phyloP scores from a whole-genome alignment of 331 rosid species.

The Quercus lobata region DNA sequence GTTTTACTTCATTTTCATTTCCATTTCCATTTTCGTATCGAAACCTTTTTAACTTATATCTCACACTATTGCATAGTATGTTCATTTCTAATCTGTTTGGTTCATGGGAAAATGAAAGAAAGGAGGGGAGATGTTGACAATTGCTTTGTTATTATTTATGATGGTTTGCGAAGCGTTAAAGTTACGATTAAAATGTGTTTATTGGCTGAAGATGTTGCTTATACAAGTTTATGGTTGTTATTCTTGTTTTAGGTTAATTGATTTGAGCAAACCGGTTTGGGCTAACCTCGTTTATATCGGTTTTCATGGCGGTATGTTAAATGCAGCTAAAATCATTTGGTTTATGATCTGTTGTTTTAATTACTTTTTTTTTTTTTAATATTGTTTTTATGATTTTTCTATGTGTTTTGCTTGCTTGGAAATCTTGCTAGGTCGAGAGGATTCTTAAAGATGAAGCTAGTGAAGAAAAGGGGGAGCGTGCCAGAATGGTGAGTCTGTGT shows the following conservation, averaged over 20 bases:
- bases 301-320: slow-evolving; percentile 45
- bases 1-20: slow-evolving; percentile 8
- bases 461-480: slow-evolving; percentile 95
- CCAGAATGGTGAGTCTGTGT: slow-evolving; percentile 80
- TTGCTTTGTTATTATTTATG: background rate
- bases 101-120: background rate
- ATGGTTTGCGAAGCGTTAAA: background rate
- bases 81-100: background rate
- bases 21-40: background rate
- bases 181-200: too few relatives aligned
- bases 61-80: background rate
- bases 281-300: slow-evolving; percentile 12
- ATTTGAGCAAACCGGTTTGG: background rate
- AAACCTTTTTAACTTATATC: background rate
- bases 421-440: slow-evolving; percentile 42
- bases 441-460: slow-evolving; percentile 94
- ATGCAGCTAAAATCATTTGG: background rate
- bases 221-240: background rate
- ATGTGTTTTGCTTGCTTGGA: background rate
- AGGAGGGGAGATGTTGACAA: background rate
- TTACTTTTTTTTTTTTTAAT: background rate
- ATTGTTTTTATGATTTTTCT: background rate
- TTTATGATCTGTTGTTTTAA: background rate
- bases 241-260: background rate
- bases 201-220: background rate